These are phyloP conservation scores for Lentithecium fluviatile DNA, from an alignment of 495 filamentous ascomycete species.

Conservation along the genomic window DNA sequence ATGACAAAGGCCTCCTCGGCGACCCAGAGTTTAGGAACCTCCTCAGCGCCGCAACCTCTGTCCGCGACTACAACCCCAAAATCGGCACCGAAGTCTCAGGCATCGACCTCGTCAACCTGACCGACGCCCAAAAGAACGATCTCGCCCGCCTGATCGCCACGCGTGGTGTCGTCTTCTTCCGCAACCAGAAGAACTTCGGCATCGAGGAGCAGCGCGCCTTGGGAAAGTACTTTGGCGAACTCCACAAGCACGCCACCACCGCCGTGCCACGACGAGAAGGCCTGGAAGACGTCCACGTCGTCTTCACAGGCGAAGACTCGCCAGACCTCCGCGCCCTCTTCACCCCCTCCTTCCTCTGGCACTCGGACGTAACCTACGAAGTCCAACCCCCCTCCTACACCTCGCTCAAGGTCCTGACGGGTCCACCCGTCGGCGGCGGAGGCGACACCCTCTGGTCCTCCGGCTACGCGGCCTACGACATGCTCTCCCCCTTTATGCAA, in stretches of 20 bases:
- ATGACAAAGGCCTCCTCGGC: slow-evolving; percentile 57
- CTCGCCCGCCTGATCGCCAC: slow-evolving; percentile 69
- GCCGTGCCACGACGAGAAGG: slow-evolving; percentile 57
- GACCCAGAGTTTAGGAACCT: slow-evolving; percentile 60
- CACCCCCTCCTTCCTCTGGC: slow-evolving; percentile 55
- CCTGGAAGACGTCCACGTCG: slow-evolving; percentile 68
- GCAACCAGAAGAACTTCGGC: slow-evolving; percentile 64
- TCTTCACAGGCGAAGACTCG: slow-evolving; percentile 63
- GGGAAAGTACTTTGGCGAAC: slow-evolving; percentile 62
- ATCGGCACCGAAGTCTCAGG: slow-evolving; percentile 74
- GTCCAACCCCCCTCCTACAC: slow-evolving; percentile 77
- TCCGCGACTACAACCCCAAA: slow-evolving; percentile 64
- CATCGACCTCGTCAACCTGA: slow-evolving; percentile 65
- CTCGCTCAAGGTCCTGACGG: slow-evolving; percentile 65
- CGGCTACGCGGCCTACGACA: slow-evolving; percentile 70
- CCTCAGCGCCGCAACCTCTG: slow-evolving; percentile 52
- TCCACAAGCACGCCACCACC: slow-evolving; percentile 66
- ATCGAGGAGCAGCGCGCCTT: slow-evolving; percentile 66
- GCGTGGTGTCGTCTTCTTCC: slow-evolving; percentile 73
- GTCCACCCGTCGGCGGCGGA: slow-evolving; percentile 65
- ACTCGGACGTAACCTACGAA: slow-evolving; percentile 67
- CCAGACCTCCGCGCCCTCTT: slow-evolving; percentile 48
- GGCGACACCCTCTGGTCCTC: slow-evolving; percentile 77
- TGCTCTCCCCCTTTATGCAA: slow-evolving; percentile 66
- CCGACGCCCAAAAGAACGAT: slow-evolving; percentile 70